A percentile compares a stretch with the other conserved stretches of the same genome.
These are phyloP conservation scores for Trypethelium eluteriae DNA, from an alignment of 495 filamentous ascomycete genomes.

Conservation along the genomic window DNA sequence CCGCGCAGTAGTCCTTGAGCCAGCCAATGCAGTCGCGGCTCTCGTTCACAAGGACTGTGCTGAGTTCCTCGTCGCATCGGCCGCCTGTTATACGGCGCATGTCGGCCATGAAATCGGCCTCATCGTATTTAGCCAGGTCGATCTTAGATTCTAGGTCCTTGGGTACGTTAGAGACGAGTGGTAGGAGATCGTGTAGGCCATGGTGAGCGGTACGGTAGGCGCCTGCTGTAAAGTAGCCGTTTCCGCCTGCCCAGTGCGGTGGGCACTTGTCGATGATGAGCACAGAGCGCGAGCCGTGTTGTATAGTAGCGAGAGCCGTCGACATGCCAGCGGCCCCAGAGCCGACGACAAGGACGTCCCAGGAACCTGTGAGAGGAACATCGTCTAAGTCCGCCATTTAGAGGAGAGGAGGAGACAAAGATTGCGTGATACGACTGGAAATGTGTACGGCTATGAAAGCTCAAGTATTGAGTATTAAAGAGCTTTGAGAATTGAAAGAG, in stretches of 20 bases:
- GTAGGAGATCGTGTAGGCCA: conserved; percentile 43
- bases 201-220: conserved; percentile 45
- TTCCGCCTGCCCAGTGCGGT: conserved; percentile 48
- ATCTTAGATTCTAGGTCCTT: conserved; percentile 33
- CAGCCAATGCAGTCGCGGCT: conserved; percentile 45
- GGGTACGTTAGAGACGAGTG: conserved; percentile 44
- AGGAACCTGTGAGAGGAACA: conserved; percentile 24
- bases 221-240: conserved; percentile 52
- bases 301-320: conserved; percentile 44
- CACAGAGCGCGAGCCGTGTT: conserved; percentile 35
- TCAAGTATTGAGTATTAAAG: no score
- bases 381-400: conserved; percentile 3
- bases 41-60: conserved; percentile 41
- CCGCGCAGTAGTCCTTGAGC: conserved; percentile 43
- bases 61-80: conserved; percentile 41
- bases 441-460: no score
- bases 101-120: conserved; percentile 42
- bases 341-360: conserved; percentile 49
- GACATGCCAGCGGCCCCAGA: conserved; percentile 54
- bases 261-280: conserved; percentile 50
- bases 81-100: conserved; percentile 45
- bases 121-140: conserved; percentile 42
- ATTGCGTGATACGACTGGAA: no score
- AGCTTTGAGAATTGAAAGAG: no score
- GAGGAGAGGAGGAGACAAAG: no score